These are phyloP conservation scores for Kodamaea fukazawae DNA, from an alignment of 805 yeast genomes.

Conservation along the genomic window DNA sequence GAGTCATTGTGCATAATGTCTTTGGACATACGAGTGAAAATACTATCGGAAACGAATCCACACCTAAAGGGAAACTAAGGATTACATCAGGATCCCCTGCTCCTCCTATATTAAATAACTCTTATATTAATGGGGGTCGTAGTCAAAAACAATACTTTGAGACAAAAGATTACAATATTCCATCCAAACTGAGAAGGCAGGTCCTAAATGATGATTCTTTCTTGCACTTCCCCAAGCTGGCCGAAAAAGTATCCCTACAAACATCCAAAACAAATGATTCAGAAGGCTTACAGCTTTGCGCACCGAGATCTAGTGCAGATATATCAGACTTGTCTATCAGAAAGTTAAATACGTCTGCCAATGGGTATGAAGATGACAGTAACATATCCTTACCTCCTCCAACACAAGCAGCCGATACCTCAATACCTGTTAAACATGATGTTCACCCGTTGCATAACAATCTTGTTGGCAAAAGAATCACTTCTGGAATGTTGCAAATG, in stretches of 20 bases:
- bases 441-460: too few species aligned
- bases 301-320: too few species aligned
- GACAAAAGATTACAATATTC: constrained; percentile 21
- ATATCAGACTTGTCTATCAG: too few species aligned
- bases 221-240: too few species aligned
- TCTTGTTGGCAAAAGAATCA: constrained; percentile 26
- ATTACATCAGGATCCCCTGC: constrained; percentile 16
- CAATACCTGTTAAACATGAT: constrained; percentile 32
- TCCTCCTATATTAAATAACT: constrained; percentile 20
- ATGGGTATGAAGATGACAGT: constrained; percentile 13
- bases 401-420: constrained; percentile 13
- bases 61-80: constrained; percentile 4
- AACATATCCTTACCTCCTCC: constrained; percentile 39
- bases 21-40: constrained; percentile 11
- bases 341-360: too few species aligned
- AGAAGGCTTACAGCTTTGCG: too few species aligned
- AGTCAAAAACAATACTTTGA: constrained; percentile 24
- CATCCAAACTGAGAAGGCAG: constrained; percentile 15
- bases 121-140: constrained; percentile 11
- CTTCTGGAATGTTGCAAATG: constrained; percentile 41
- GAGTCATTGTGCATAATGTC: constrained; percentile 33
- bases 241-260: too few species aligned
- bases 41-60: constrained; percentile 2
- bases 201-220: too few species aligned
- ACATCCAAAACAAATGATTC: too few species aligned